phyloP scores from a whole-genome alignment of 75 land plant species.

The Chamaecyparis obtusa region DNA sequence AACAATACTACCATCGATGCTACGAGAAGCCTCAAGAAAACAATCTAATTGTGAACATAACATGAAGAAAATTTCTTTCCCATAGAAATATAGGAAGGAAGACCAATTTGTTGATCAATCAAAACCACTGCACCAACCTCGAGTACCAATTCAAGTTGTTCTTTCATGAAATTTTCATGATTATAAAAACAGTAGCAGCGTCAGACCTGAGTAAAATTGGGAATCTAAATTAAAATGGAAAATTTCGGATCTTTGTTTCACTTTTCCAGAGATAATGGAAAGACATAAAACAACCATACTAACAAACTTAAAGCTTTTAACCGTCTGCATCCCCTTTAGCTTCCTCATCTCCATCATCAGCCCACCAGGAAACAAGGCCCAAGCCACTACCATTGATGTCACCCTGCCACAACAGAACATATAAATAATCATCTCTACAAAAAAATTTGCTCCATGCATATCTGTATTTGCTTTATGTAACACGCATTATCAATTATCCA shows the following conservation, averaged over 20 bases:
- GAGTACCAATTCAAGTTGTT: background rate
- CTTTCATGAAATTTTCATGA: background rate
- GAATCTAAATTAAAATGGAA: background rate
- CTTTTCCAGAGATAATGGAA: background rate
- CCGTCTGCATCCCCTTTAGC: background rate
- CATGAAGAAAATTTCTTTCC: background rate
- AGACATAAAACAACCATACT: background rate
- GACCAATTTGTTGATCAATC: background rate
- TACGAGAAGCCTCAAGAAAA: background rate
- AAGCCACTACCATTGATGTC: slow-evolving; percentile 10
- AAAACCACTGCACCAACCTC: background rate
- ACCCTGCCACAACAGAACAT: background rate
- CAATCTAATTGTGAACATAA: background rate
- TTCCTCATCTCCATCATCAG: background rate
- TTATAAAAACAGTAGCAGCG: background rate
- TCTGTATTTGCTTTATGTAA: background rate
- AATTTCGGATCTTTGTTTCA: background rate
- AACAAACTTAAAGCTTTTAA: background rate
- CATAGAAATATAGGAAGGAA: background rate
- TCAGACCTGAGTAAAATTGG: background rate
- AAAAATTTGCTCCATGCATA: background rate
- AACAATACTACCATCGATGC: background rate
- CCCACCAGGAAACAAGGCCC: slow-evolving; percentile 12
- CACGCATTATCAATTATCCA: background rate
- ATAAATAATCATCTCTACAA: background rate